Percentiles rank a stretch among this genome's conserved stretches.
Evolutionary conservation across 1,284 basidiomycete species (phyloP).

Genomic region (Austroboletus niveus): DNA sequence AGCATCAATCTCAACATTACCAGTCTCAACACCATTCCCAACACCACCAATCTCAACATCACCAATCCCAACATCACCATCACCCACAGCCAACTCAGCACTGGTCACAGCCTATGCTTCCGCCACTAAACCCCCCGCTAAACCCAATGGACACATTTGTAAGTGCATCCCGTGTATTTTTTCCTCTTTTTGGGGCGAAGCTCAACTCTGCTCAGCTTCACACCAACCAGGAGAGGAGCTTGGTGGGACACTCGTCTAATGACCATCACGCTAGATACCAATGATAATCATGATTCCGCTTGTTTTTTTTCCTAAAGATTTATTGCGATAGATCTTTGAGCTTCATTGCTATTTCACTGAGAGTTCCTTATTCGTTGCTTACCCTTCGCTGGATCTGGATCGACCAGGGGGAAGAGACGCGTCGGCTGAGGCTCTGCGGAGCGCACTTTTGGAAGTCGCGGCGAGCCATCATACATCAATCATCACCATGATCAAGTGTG

Average conservation of each 20-base stretch:
- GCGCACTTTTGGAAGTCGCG: slow-evolving; percentile 27
- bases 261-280: slow-evolving; percentile 50
- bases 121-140: slow-evolving; percentile 27
- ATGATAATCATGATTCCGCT: slow-evolving; percentile 37
- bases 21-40: background rate
- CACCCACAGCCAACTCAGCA: slow-evolving; percentile 40
- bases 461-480: slow-evolving; percentile 31
- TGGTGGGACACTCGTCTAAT: slow-evolving; percentile 49
- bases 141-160: slow-evolving; percentile 62
- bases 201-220: slow-evolving; percentile 36
- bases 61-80: slow-evolving; percentile 25
- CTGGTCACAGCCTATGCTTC: slow-evolving; percentile 41
- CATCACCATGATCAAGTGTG: no score
- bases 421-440: slow-evolving; percentile 29
- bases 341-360: slow-evolving; percentile 35
- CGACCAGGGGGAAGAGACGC: slow-evolving; percentile 27
- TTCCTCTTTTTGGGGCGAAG: background rate
- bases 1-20: slow-evolving; percentile 27
- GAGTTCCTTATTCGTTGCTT: slow-evolving; percentile 33
- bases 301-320: slow-evolving; percentile 33
- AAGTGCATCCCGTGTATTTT: slow-evolving; percentile 27
- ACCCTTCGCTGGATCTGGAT: slow-evolving; percentile 32
- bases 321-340: slow-evolving; percentile 40
- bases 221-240: slow-evolving; percentile 46
- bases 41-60: slow-evolving; percentile 14